A percentile compares a stretch with the other conserved stretches of the same genome.
Evolutionary conservation across 2,329 filamentous ascomycete species (phyloP).

Genomic region (Beauveria bassiana): DNA sequence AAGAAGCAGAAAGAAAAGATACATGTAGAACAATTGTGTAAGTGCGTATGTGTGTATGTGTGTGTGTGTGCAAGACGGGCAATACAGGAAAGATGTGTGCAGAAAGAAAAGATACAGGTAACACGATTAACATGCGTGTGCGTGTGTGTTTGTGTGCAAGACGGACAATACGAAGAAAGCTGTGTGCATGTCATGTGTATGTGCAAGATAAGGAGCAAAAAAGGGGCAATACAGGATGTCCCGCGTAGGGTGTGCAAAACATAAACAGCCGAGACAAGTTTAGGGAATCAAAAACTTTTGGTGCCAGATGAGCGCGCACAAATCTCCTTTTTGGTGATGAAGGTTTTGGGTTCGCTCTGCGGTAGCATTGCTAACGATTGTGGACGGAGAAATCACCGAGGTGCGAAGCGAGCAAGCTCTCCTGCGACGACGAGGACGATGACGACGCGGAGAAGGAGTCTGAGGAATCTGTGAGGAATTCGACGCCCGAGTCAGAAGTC

Average conservation of each 20-base stretch:
- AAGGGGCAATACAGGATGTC: not conserved
- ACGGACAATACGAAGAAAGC: too few relatives aligned
- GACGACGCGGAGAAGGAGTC: not conserved
- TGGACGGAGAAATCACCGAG: not conserved
- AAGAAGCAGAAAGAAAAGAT: not conserved
- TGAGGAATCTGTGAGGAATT: conserved; percentile 4
- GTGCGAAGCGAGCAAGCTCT: not conserved
- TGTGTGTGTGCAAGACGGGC: too few relatives aligned
- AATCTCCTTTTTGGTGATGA: not conserved
- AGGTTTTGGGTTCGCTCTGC: not conserved
- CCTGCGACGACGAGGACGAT: not conserved
- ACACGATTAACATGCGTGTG: too few relatives aligned
- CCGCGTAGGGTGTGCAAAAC: not conserved
- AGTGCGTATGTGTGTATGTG: too few relatives aligned
- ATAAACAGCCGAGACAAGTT: not conserved
- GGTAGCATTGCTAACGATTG: not conserved
- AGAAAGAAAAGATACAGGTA: not conserved
- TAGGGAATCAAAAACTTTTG: not conserved
- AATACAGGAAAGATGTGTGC: not conserved
- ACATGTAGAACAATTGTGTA: too few relatives aligned
- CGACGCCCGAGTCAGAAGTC: conserved; percentile 9
- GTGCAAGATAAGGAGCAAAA: too few relatives aligned
- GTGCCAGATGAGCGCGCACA: not conserved
- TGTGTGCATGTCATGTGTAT: too few relatives aligned
- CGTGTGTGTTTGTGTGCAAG: too few relatives aligned